Percentiles rank a stretch among this genome's conserved stretches.
These are phyloP conservation scores for Cryptococcus sp. DNA, from an alignment of 1,284 basidiomycete species.

Conservation along the genomic window DNA sequence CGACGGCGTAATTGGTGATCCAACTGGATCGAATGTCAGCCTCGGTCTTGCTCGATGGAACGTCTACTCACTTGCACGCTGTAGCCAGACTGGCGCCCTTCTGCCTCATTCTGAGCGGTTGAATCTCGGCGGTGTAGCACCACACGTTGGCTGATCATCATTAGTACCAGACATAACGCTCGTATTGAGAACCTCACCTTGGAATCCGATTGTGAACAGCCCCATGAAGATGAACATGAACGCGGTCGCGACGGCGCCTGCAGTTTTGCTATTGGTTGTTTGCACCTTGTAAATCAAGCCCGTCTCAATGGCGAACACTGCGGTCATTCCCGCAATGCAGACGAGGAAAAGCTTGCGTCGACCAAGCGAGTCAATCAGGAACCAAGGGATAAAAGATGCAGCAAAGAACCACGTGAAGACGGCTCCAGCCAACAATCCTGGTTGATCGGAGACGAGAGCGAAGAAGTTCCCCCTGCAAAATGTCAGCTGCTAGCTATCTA, in stretches of 20 bases:
- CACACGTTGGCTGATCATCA: conserved; percentile 42
- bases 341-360: conserved; percentile 40
- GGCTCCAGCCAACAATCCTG: conserved; percentile 38
- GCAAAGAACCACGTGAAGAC: conserved; percentile 47
- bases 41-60: conserved; percentile 21
- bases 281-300: conserved; percentile 36
- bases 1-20: conserved; percentile 34
- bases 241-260: conserved; percentile 33
- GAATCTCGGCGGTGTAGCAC: conserved; percentile 46
- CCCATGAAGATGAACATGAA: conserved; percentile 44
- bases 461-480: conserved; percentile 15
- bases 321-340: conserved; percentile 39
- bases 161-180: conserved; percentile 10
- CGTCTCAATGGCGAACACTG: conserved; percentile 37
- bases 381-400: conserved; percentile 43
- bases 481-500: background rate
- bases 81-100: conserved; percentile 44
- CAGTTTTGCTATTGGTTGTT: conserved; percentile 18
- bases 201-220: conserved; percentile 35
- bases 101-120: conserved; percentile 35
- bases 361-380: conserved; percentile 45
- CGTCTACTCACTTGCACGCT: conserved; percentile 26
- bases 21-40: conserved; percentile 3
- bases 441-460: conserved; percentile 27
- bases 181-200: background rate